Evolutionary conservation across 257 asterid species (phyloP), one percentile per base, ranked within the genome.

Genomic region (Oldenlandia corymbosa): DNA sequence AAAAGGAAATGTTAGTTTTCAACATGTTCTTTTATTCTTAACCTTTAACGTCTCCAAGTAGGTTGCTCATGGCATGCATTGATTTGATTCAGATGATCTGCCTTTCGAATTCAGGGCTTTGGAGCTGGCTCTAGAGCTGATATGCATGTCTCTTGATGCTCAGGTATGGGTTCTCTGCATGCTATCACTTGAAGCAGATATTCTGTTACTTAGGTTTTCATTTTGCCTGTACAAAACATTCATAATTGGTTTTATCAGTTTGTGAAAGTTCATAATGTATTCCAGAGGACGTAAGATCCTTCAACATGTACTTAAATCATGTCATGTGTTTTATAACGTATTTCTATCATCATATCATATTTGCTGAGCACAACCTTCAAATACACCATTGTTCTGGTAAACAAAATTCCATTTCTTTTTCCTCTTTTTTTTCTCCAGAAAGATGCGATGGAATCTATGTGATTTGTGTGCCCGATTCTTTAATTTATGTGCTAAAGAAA

Each of bases 61-160:
- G 32, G 55, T 66, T 28, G 16, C 78, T 77, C 66, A 77, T 62
- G 36, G n/a, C 63, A 23, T 49, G 68, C 71, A 52, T 49, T 71
- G 61, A 20, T 73, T 75, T 82, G 79, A 49, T 84, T 74, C 84
- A 93, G 99, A 93, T 73, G 86, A 88, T 76, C 84, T 93, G 48
- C 99, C 99, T 71, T 93, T 93, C 51, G 99, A 93, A 81, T 90
- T 93, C 80, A 84, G 82, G 73, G 97, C 99, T 16, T 80, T 93
- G 85, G 99, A 93, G 84, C 88, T 93, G 69, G 97, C 96, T 71
- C 74, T 93, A 83, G 99, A 93, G 73, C 80, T 87, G 64, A 85
- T 96, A 37, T 90, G 97, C 76, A 81, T 73, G 76, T 90, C 99
- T 64, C 96, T 90, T 41, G 99, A 93, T 77, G 69, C 90, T 68